Evolutionary conservation across 495 filamentous ascomycete species (phyloP).

Genomic region (Letharia lupina): DNA sequence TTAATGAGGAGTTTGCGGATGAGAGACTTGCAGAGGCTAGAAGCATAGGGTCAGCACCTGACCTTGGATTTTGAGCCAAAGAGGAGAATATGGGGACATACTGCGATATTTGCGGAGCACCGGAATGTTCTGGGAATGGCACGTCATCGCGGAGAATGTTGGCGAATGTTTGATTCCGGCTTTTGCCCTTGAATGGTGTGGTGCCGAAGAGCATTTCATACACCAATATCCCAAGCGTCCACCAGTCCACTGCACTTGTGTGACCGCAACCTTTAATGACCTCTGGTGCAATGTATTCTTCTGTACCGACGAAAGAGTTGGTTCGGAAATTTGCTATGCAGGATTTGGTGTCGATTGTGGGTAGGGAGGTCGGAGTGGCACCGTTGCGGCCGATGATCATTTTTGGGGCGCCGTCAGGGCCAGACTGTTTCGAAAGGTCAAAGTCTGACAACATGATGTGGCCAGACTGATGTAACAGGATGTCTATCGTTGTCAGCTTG

Average conservation of each 20-base stretch:
- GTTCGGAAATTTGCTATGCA: conserved; percentile 98
- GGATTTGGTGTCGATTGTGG: conserved; percentile 95
- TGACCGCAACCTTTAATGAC: conserved; percentile 98
- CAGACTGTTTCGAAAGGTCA: conserved; percentile 95
- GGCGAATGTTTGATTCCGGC: conserved; percentile 93
- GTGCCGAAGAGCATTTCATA: conserved; percentile 99
- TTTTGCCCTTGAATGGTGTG: conserved; percentile 99
- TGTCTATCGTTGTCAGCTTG: conserved; percentile 51
- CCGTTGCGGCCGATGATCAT: conserved; percentile 91
- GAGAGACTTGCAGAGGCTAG: conserved; percentile 86
- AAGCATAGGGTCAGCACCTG: neutral
- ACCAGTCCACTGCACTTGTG: conserved; percentile 98
- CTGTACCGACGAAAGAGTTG: conserved; percentile 96
- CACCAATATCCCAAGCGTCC: conserved; percentile 92
- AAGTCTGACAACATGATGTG: conserved; percentile 99
- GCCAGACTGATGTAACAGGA: conserved; percentile 93
- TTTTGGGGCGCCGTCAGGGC: conserved; percentile 87
- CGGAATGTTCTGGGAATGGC: conserved; percentile 81
- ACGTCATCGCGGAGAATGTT: conserved; percentile 96
- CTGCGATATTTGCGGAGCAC: conserved; percentile 81
- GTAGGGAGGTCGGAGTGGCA: conserved; percentile 69
- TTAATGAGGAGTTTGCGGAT: conserved; percentile 97
- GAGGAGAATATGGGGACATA: conserved; percentile 41
- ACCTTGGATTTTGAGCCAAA: conserved; percentile 7
- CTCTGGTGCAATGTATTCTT: conserved; percentile 97